Percentiles rank a stretch among this genome's conserved stretches.
phyloP scores from a whole-genome alignment of 2,329 filamentous ascomycete genomes.

The Aspergillus thermomutatus region DNA sequence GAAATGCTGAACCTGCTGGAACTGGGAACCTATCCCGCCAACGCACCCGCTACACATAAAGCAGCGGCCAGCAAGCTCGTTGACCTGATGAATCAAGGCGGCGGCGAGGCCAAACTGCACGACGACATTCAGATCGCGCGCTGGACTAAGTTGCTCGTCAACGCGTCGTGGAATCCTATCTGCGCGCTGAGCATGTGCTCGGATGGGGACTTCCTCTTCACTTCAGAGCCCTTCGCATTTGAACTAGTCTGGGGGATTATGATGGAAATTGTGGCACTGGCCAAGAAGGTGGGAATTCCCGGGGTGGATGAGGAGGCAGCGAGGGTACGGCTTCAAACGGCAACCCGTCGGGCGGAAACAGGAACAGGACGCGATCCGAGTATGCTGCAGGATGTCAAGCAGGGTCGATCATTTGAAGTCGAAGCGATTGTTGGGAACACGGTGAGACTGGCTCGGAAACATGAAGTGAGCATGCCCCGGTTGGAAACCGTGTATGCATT shows the following conservation, averaged over 20 bases:
- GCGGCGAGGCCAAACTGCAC: conserved; percentile 48
- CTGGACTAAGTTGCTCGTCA: conserved; percentile 61
- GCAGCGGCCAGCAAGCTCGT: conserved; percentile 36
- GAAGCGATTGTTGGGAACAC: conserved; percentile 51
- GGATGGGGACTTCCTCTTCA: conserved; percentile 50
- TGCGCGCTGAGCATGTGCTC: conserved; percentile 55
- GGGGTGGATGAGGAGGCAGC: conserved; percentile 35
- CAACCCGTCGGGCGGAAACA: conserved; percentile 34
- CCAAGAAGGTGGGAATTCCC: conserved; percentile 39
- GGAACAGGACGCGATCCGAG: conserved; percentile 45
- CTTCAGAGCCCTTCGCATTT: conserved; percentile 33
- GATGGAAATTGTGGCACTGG: conserved; percentile 44
- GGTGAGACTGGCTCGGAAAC: conserved; percentile 39
- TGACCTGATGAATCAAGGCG: conserved; percentile 41
- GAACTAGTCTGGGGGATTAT: conserved; percentile 42
- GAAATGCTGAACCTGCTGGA: conserved; percentile 47
- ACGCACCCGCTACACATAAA: conserved; percentile 22
- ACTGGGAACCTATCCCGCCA: conserved; percentile 49
- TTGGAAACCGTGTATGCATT: conserved; percentile 47
- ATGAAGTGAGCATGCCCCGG: conserved; percentile 40
- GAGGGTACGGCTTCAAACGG: conserved; percentile 36
- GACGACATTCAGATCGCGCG: conserved; percentile 55
- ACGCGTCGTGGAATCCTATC: conserved; percentile 60
- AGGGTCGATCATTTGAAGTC: conserved; percentile 44
- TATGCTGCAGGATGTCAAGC: conserved; percentile 49